Conservation (phyloP, 2,329 filamentous ascomycete genomes). For the Diaporthe humulicola region DNA sequence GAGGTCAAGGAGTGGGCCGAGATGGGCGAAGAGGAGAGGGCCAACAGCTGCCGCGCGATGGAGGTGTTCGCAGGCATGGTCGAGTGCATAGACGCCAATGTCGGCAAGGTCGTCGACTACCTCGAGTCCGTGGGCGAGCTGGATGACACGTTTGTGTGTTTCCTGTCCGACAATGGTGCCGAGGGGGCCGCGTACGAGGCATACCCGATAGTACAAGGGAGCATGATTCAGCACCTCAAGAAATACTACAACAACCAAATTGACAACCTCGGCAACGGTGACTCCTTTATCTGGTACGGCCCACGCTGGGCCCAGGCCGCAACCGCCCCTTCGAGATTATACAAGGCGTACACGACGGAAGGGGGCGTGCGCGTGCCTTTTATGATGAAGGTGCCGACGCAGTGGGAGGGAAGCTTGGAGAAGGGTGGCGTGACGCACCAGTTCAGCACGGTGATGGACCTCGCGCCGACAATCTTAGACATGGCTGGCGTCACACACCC, state of each 20-base stretch:
- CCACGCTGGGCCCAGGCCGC: constrained; percentile 62
- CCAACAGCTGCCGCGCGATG: constrained; percentile 67
- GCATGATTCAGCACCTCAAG: constrained; percentile 47
- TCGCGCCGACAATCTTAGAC: constrained; percentile 62
- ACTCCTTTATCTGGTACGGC: constrained; percentile 71
- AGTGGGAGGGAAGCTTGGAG: constrained; percentile 44
- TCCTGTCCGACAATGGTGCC: constrained; percentile 70
- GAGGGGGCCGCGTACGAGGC: constrained; percentile 47
- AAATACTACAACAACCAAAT: constrained; percentile 70
- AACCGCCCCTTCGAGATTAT: constrained; percentile 47
- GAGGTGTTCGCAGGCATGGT: constrained; percentile 76
- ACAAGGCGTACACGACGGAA: constrained; percentile 56
- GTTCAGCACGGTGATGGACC: constrained; percentile 67
- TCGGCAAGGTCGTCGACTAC: constrained; percentile 70
- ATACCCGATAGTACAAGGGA: constrained; percentile 41
- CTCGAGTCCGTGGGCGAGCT: constrained; percentile 68
- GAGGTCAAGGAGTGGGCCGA: constrained; percentile 63
- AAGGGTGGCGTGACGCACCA: constrained; percentile 56
- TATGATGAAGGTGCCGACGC: constrained; percentile 50
- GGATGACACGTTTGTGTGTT: constrained; percentile 74
- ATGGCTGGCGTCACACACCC: constrained; percentile 64
- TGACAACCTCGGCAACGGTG: constrained; percentile 66
- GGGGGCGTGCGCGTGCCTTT: constrained; percentile 67
- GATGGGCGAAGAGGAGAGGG: constrained; percentile 59
- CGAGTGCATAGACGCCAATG: constrained; percentile 70